Evolutionary conservation across 164 flowering plant genomes (phyloP), one percentile per base, ranked within the genome.

Genomic region (Nelumbo lutea): DNA sequence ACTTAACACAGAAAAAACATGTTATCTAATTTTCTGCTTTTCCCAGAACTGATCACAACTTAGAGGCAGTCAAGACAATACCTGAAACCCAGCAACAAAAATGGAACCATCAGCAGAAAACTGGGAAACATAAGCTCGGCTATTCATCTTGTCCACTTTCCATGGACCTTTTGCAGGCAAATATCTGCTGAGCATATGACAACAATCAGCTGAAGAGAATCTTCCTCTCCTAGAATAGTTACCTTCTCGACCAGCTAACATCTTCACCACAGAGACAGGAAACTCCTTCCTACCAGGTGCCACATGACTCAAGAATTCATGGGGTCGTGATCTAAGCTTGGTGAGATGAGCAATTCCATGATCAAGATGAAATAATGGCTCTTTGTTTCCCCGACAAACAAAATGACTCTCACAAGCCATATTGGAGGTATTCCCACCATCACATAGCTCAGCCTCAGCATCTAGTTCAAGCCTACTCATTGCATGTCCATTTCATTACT

Each of bases 111-210:
- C 86, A 55, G 78, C 72, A 52, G 90, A 95, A 77, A 92, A 92
- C 75, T 92, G 97, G 1, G 97, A 92, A 6, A 90, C 91, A 81
- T 92, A 92, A 41, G 94, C 94, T 57, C 90, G 76, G 72, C 83
- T 86, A 3, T 64, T 65, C 90, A 87, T 84, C 66, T 65, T 78
- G 68, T 90, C 97, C 51, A 92, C 80, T 40, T 64, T 68, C 75
- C 75, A 80, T 14, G 97, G 97, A 55, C 91, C 92, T 71, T 82
- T 79, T 3, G 80, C 85, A 1, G 97, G 97, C 84, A 92, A 79
- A 75, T 85, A 90, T 74, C 88, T 78, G 70, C 92, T 84, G 11
- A 86, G 68, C 70, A 90, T 77, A 75, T 92, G 97, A 76, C 94
- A 80, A 61, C 89, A 47, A 77, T 92, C 97, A n/a, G 90, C 86